Evolutionary conservation across 495 filamentous ascomycete genomes (phyloP).

Genomic region (Xylaria bambusicola): DNA sequence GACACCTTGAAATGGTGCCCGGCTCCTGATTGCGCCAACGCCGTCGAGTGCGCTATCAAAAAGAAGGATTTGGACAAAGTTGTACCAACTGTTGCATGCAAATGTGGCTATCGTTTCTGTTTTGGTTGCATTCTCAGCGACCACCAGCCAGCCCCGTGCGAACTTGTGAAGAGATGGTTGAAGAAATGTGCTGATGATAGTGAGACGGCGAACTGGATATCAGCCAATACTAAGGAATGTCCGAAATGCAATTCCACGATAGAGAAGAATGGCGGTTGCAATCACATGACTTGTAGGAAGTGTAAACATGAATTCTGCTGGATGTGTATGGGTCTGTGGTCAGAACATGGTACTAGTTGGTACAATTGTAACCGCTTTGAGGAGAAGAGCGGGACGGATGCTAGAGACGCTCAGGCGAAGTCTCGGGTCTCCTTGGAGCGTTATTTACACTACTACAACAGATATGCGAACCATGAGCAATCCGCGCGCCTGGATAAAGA

Average conservation of each 20-base stretch:
- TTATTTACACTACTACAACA: slow-evolving; percentile 97
- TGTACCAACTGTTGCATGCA: slow-evolving; percentile 86
- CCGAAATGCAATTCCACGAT: slow-evolving; percentile 95
- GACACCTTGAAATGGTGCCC: slow-evolving; percentile 96
- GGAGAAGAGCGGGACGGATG: slow-evolving; percentile 89
- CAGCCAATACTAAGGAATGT: slow-evolving; percentile 97
- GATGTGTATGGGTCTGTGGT: slow-evolving; percentile 99
- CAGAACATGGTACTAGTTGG: slow-evolving; percentile 99
- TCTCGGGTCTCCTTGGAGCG: slow-evolving; percentile 88
- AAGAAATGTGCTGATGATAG: slow-evolving; percentile 99
- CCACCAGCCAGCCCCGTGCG: slow-evolving; percentile 91
- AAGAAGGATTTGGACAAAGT: slow-evolving; percentile 78
- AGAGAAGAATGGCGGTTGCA: slow-evolving; percentile 98
- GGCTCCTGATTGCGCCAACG: slow-evolving; percentile 91
- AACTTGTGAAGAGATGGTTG: slow-evolving; percentile 91
- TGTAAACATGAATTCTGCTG: slow-evolving; percentile 99
- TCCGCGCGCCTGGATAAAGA: slow-evolving; percentile 97
- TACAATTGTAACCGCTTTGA: slow-evolving; percentile 98
- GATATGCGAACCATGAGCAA: slow-evolving; percentile 98
- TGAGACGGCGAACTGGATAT: slow-evolving; percentile 99
- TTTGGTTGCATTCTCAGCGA: slow-evolving; percentile 94
- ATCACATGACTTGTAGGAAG: slow-evolving; percentile 99
- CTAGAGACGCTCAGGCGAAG: slow-evolving; percentile 84
- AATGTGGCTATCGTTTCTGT: slow-evolving; percentile 84
- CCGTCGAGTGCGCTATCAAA: slow-evolving; percentile 84